Base-by-base conservation (phyloP, 2,329 filamentous ascomycete genomes). In the Neospermospora avenae region DNA sequence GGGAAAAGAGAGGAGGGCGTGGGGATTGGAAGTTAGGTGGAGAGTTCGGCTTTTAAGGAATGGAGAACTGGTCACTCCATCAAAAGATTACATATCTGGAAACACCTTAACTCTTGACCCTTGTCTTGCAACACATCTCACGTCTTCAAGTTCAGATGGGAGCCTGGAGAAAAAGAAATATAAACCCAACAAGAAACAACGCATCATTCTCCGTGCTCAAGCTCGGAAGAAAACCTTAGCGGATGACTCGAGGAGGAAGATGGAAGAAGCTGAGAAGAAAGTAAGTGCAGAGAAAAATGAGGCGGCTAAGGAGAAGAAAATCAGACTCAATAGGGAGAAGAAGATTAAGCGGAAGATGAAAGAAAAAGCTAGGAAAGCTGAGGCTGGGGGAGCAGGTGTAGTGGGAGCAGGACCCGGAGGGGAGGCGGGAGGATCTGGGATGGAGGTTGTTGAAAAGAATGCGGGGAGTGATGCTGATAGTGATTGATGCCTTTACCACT, bases 1-100 rank as follows among this genome's bases (percentile, higher is more conserved):
- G 22, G 73, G 76, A 61, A 78, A 78, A n/a, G 69, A 67, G 48
- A 72, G 70, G 65, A 74, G 78, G 57, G 76, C 76, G 6, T 86
- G 83, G 83, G 84, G 84, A 0, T 71, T 83, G 44, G 83, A 86
- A 70, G 76, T 83, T 65, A 83, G 84, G 1, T 87, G 85, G 85
- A 78, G 78, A 58, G 82, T 86, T 14, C 10, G 20, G 18, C 16
- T 49, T 18, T 24, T 57, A 18, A 24, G 25, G 39, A n/a, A 7
- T 2, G 39, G n/a, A 11, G 39, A 18, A 18, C 5, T 11, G 10
- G 39, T 42, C 20, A n/a, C 8, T 5, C 14, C 7, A n/a, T 10
- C n/a, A n/a, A 11, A 1, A 5, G 18, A 42, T 7, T 42, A n/a
- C 3, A 11, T 14, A 13, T 39, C 35, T n/a, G 35, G 11, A 31